A percentile compares a stretch with the other conserved stretches of the same genome.
Evolutionary conservation across 2,329 filamentous ascomycete species (phyloP).

Genomic region (Zarea fungicola): DNA sequence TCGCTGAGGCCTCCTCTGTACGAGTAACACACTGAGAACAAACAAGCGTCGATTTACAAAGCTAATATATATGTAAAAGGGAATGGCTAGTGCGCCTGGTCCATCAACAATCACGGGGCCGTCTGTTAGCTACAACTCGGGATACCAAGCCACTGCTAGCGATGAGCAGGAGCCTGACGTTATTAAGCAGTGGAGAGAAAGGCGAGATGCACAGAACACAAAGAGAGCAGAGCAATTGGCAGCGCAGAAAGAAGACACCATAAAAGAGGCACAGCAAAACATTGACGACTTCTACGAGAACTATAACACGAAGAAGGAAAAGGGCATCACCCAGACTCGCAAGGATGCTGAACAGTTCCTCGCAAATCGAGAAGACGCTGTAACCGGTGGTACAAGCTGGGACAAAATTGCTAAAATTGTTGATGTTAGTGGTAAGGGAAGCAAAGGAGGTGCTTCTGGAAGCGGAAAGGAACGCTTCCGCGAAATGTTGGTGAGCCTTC

Average conservation of each 20-base stretch:
- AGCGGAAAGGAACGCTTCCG: conserved; percentile 96
- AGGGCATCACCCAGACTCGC: conserved; percentile 79
- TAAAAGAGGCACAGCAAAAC: conserved; percentile 85
- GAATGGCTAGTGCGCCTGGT: conserved; percentile 24
- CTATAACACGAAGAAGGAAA: conserved; percentile 98
- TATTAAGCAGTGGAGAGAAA: conserved; percentile 86
- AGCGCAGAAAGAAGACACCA: conserved; percentile 75
- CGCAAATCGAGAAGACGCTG: conserved; percentile 82
- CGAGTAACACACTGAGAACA: conserved; percentile 10
- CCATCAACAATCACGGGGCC: conserved; percentile 62
- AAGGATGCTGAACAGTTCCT: conserved; percentile 93
- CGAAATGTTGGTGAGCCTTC: conserved; percentile 78
- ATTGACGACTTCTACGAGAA: conserved; percentile 99
- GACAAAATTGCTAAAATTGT: conserved; percentile 96
- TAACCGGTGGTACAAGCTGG: conserved; percentile 94
- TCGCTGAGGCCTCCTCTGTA: conserved; percentile 41
- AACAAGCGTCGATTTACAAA: conserved; percentile 10
- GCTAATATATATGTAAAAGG: conserved; percentile 19
- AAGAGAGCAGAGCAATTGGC: conserved; percentile 82
- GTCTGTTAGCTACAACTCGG: conserved; percentile 57
- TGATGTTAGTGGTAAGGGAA: conserved; percentile 92
- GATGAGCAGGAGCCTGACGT: conserved; percentile 85
- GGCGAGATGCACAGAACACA: conserved; percentile 74
- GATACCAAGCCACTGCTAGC: conserved; percentile 50
- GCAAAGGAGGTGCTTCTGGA: conserved; percentile 77